Evolutionary conservation across 331 rosid species (phyloP).

Genomic region (Prunus yedoensis): DNA sequence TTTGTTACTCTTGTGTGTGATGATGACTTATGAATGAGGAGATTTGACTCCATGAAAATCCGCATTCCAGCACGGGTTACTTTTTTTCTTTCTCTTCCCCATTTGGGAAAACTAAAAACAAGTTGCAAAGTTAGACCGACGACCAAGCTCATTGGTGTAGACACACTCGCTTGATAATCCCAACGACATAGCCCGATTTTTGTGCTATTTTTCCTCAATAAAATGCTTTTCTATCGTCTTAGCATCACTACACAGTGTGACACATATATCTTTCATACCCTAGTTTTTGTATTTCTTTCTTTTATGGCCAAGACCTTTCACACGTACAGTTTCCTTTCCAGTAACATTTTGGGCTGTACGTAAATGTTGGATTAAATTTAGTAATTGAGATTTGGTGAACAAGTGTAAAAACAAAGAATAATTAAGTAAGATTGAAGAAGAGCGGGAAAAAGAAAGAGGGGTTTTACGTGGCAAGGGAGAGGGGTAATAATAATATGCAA

Average conservation of each 20-base stretch:
- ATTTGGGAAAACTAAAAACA: not conserved
- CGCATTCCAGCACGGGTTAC: constrained; percentile 4
- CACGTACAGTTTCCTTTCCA: not conserved
- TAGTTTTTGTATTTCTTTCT: not conserved
- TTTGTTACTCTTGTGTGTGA: constrained; percentile 9
- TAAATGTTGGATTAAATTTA: not conserved
- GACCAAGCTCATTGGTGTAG: too few relatives aligned
- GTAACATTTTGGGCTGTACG: not conserved
- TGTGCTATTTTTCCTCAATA: too few relatives aligned
- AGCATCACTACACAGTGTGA: not conserved
- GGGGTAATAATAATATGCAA: not conserved
- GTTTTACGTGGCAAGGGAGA: not conserved
- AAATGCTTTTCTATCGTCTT: too few relatives aligned
- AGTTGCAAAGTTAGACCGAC: not conserved
- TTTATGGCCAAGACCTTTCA: not conserved
- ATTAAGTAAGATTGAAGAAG: not conserved
- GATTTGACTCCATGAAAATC: constrained; percentile 19
- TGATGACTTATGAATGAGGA: not conserved
- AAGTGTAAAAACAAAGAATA: not conserved
- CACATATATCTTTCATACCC: not conserved
- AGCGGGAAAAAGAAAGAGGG: not conserved
- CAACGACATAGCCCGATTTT: too few relatives aligned
- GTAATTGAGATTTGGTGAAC: not conserved
- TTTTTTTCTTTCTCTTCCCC: not conserved
- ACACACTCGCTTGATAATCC: too few relatives aligned